Evolutionary conservation across 2,329 filamentous ascomycete genomes (phyloP).

Genomic region (Scytalidium lignicola): DNA sequence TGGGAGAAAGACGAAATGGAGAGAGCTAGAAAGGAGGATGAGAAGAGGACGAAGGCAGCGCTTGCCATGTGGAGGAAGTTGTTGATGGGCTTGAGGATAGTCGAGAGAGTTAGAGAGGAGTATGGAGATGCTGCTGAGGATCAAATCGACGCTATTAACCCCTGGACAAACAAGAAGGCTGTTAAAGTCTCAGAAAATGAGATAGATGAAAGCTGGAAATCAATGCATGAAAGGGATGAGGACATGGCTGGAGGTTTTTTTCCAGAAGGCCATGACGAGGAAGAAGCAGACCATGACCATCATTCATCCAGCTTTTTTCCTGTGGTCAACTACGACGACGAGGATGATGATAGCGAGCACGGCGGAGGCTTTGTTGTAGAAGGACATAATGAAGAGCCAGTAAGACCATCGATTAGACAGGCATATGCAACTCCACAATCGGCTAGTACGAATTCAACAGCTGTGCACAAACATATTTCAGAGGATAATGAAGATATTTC

Average conservation of each 20-base stretch:
- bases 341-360: slow-evolving; percentile 17
- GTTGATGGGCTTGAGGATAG: slow-evolving; percentile 76
- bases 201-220: slow-evolving; percentile 21
- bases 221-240: slow-evolving; percentile 35
- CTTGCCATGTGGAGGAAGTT: slow-evolving; percentile 82
- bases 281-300: slow-evolving; percentile 25
- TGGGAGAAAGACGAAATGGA: slow-evolving; percentile 75
- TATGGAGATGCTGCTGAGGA: slow-evolving; percentile 60
- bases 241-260: slow-evolving; percentile 58
- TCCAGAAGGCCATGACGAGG: slow-evolving; percentile 49
- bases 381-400: slow-evolving; percentile 13
- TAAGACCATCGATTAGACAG: slow-evolving; percentile 5
- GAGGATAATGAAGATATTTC: not conserved
- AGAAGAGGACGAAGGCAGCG: slow-evolving; percentile 71
- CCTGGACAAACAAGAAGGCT: slow-evolving; percentile 39
- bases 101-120: slow-evolving; percentile 69
- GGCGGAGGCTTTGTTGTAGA: slow-evolving; percentile 24
- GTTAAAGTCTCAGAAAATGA: slow-evolving; percentile 19
- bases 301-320: slow-evolving; percentile 24
- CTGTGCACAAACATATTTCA: not conserved
- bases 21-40: slow-evolving; percentile 70
- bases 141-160: slow-evolving; percentile 49
- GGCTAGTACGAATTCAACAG: too few species aligned
- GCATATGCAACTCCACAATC: slow-evolving; percentile 18
- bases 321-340: slow-evolving; percentile 16